Base-by-base conservation (phyloP, 208 protist genomes). In the Leishmania amazonensis region DNA sequence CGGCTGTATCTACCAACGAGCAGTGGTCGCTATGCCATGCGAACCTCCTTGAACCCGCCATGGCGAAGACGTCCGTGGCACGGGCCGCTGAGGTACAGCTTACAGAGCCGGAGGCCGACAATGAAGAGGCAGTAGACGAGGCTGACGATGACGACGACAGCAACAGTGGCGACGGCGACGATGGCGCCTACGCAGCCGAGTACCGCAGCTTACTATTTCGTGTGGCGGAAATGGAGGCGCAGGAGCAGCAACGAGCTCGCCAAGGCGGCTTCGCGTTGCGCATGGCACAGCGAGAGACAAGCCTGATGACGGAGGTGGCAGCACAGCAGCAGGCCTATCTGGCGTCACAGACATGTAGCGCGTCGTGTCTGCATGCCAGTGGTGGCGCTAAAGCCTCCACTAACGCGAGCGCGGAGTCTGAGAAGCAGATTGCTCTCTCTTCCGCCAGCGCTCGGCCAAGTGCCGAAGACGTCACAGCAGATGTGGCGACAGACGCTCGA, bases 221-320 rank as follows among this genome's bases (percentile, higher is more conserved):
- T 24, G 83, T 94, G 2, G 88, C 89, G 3, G 90, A 91, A 47
- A 49, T 89, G 79, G 88, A 93, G 72, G 75, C 85, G 19, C 65
- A 83, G 45, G 79, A 85, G 42, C 54, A 76, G 54, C 78, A 84
- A 49, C 78, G 78, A 9, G 67, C 15, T 1, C 78, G 70, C 0
- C 81, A 82, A 35, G 75, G 90, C 38, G 24, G 51, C 15, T 89
- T 93, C 70, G 81, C 78, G n/a, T 74, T 91, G 58, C 89, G 76
- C 65, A 86, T 91, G 62, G 86, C 86, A 31, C 76, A 78, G 19
- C 81, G 80, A 7, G 88, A 93, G 58, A 79, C 81, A 35, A 80
- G 87, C 19, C 75, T 83, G 6, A 76, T 94, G 75, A 31, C 64
- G 58, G 68, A 42, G 24, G 85, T 83, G 9, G 73, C 80, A 31